These are phyloP conservation scores for Botryotinia convoluta DNA, from an alignment of 2,329 filamentous ascomycete genomes.

Conservation along the genomic window DNA sequence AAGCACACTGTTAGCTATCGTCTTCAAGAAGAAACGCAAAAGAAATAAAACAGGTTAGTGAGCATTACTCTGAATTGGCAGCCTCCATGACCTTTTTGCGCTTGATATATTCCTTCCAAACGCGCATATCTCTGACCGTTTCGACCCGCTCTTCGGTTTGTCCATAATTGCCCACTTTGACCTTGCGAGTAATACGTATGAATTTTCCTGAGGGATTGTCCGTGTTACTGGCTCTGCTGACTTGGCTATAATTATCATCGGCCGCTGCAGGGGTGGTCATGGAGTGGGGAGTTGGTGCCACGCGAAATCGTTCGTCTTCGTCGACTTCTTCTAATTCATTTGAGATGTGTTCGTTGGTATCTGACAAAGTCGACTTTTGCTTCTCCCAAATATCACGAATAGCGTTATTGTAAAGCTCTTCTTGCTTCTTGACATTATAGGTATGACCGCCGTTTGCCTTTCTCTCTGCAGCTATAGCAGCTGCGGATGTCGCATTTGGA, in stretches of 20 bases:
- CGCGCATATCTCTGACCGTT: slow-evolving; percentile 73
- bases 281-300: slow-evolving; percentile 61
- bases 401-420: slow-evolving; percentile 85
- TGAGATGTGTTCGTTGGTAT: slow-evolving; percentile 65
- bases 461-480: slow-evolving; percentile 70
- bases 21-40: neutral
- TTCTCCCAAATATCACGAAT: slow-evolving; percentile 91
- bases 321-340: slow-evolving; percentile 44
- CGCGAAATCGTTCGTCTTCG: slow-evolving; percentile 54
- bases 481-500: slow-evolving; percentile 65
- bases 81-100: slow-evolving; percentile 50
- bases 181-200: slow-evolving; percentile 70
- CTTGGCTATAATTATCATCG: slow-evolving; percentile 78
- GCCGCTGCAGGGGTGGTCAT: slow-evolving; percentile 58
- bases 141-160: slow-evolving; percentile 59
- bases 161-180: slow-evolving; percentile 57
- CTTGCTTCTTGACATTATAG: slow-evolving; percentile 95
- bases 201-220: slow-evolving; percentile 65
- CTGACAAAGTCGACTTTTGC: slow-evolving; percentile 75
- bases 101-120: slow-evolving; percentile 86
- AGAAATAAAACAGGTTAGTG: neutral
- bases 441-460: slow-evolving; percentile 90
- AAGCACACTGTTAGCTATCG: slow-evolving; percentile 23
- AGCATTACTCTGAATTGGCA: slow-evolving; percentile 59
- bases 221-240: slow-evolving; percentile 62